Evolutionary conservation across 2,329 filamentous ascomycete genomes (phyloP).

Genomic region (Westerdykella aurantiaca): DNA sequence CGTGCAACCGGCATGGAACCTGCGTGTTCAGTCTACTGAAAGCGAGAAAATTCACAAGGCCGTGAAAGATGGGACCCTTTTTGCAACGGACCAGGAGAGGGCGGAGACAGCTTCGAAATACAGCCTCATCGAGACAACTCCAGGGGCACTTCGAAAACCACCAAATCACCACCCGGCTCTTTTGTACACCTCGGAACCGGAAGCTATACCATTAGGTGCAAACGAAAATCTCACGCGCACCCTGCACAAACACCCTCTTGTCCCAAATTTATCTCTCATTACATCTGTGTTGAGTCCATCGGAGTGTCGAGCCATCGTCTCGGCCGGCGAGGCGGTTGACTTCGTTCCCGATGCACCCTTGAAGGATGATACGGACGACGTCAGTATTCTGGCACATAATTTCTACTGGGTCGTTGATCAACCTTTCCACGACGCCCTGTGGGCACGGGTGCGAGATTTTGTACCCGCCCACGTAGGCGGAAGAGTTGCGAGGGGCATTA

Average conservation of each 20-base stretch:
- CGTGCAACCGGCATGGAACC: constrained; percentile 57
- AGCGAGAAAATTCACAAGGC: constrained; percentile 50
- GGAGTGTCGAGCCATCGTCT: constrained; percentile 62
- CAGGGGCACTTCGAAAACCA: constrained; percentile 57
- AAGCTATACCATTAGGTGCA: constrained; percentile 50
- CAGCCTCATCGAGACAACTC: constrained; percentile 54
- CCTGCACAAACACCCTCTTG: constrained; percentile 53
- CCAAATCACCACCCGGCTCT: constrained; percentile 63
- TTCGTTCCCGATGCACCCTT: constrained; percentile 65
- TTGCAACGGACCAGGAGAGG: constrained; percentile 43
- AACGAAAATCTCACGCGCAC: constrained; percentile 45
- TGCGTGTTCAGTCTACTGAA: constrained; percentile 41
- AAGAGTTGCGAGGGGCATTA: constrained; percentile 56
- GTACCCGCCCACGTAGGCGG: constrained; percentile 54
- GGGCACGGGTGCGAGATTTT: constrained; percentile 55
- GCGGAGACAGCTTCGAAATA: too few species aligned
- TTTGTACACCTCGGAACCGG: constrained; percentile 55
- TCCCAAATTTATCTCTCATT: constrained; percentile 57
- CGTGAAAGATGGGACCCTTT: constrained; percentile 51
- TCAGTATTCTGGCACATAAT: constrained; percentile 63
- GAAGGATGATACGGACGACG: constrained; percentile 56
- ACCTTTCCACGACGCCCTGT: constrained; percentile 58
- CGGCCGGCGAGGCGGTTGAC: constrained; percentile 58
- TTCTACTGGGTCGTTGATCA: constrained; percentile 67
- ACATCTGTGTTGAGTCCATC: constrained; percentile 54